phyloP scores from a whole-genome alignment of 495 filamentous ascomycete species.

The Tricharina praecox region DNA sequence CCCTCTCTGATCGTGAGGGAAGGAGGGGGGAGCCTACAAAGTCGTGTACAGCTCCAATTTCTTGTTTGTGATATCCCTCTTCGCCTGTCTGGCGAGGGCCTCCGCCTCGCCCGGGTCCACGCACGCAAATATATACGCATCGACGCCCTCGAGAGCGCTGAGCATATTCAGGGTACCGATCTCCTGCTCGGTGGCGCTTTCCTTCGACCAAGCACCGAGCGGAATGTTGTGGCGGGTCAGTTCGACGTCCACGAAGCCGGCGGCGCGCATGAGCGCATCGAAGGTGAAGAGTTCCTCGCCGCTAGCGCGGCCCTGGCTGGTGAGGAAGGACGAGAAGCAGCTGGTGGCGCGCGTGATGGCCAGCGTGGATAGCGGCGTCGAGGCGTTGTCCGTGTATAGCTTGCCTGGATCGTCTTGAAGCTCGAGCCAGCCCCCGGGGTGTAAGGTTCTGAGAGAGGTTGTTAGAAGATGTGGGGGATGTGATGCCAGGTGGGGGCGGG shows the following conservation, averaged over 20 bases:
- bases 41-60: slow-evolving; percentile 13
- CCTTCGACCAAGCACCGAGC: slow-evolving; percentile 16
- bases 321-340: slow-evolving; percentile 1
- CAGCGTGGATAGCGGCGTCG: slow-evolving; percentile 10
- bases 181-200: slow-evolving; percentile 12
- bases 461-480: neutral
- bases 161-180: slow-evolving; percentile 22
- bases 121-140: slow-evolving; percentile 17
- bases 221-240: slow-evolving; percentile 12
- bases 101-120: slow-evolving; percentile 11
- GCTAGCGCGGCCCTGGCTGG: neutral
- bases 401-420: slow-evolving; percentile 18
- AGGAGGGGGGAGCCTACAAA: neutral
- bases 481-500: neutral
- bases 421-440: slow-evolving; percentile 22
- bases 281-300: slow-evolving; percentile 9
- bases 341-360: slow-evolving; percentile 10
- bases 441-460: slow-evolving; percentile 11
- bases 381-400: slow-evolving; percentile 10
- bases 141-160: slow-evolving; percentile 19
- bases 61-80: slow-evolving; percentile 13
- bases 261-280: slow-evolving; percentile 16
- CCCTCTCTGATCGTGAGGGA: neutral
- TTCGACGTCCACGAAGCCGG: slow-evolving; percentile 19
- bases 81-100: slow-evolving; percentile 8